phyloP scores from a whole-genome alignment of 805 yeast genomes.

The Candida jianshihensis region DNA sequence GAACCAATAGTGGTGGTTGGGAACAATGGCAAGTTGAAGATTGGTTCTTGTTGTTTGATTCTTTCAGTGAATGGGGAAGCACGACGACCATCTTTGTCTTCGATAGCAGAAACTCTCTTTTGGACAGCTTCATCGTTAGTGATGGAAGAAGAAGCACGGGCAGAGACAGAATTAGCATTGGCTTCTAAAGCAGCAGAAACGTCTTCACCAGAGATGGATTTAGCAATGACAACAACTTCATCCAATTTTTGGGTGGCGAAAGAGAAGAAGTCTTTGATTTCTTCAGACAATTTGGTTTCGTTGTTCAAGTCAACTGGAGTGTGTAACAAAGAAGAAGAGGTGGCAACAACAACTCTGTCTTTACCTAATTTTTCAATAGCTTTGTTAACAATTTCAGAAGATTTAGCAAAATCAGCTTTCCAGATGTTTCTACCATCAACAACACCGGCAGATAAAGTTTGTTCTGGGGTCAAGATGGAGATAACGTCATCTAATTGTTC shows the following conservation, averaged over 20 bases:
- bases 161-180: slow-evolving; percentile 77
- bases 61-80: slow-evolving; percentile 80
- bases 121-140: slow-evolving; percentile 90
- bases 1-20: slow-evolving; percentile 99
- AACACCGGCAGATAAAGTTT: slow-evolving; percentile 90
- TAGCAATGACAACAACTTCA: slow-evolving; percentile 89
- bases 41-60: slow-evolving; percentile 77
- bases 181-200: slow-evolving; percentile 74
- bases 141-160: slow-evolving; percentile 80
- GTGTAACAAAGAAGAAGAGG: slow-evolving; percentile 95
- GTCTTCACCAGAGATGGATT: slow-evolving; percentile 76
- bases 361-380: slow-evolving; percentile 83
- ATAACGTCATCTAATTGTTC: slow-evolving; percentile 87
- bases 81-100: slow-evolving; percentile 76
- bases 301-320: slow-evolving; percentile 94
- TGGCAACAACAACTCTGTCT: slow-evolving; percentile 81
- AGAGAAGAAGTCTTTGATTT: slow-evolving; percentile 96
- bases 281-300: slow-evolving; percentile 87
- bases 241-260: slow-evolving; percentile 93
- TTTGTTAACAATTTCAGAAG: slow-evolving; percentile 71
- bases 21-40: slow-evolving; percentile 93
- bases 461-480: slow-evolving; percentile 56
- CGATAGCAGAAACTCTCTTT: slow-evolving; percentile 73
- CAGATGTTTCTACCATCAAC: slow-evolving; percentile 99
- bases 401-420: slow-evolving; percentile 92